A percentile compares a stretch with the other conserved stretches of the same genome.
phyloP scores from a whole-genome alignment of 352 stramenopile species.

The Phytophthora constricta region DNA sequence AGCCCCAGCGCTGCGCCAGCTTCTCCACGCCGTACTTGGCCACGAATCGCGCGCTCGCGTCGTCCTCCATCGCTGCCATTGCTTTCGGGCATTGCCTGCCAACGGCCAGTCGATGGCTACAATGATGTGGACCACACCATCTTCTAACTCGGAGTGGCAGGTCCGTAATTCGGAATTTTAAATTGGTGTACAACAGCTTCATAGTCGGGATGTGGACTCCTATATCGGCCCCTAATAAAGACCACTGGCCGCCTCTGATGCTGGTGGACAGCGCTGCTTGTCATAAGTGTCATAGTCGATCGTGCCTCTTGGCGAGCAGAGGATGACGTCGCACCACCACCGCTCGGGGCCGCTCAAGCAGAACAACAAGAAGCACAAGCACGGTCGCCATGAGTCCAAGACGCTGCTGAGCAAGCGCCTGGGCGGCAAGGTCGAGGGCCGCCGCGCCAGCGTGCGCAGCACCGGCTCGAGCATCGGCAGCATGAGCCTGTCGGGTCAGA shows the following conservation, averaged over 20 bases:
- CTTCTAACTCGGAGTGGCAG: too few species aligned
- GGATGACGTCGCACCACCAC: slow-evolving; percentile 85
- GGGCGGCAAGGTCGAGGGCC: slow-evolving; percentile 79
- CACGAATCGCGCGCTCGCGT: slow-evolving; percentile 50
- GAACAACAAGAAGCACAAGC: slow-evolving; percentile 94
- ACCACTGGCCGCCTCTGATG: background rate
- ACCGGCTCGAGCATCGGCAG: slow-evolving; percentile 48
- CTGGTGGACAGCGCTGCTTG: background rate
- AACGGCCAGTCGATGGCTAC: too few species aligned
- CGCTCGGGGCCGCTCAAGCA: slow-evolving; percentile 90
- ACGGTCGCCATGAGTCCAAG: slow-evolving; percentile 85
- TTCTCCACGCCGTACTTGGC: slow-evolving; percentile 73
- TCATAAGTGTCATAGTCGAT: slow-evolving; percentile 15
- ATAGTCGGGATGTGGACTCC: too few species aligned
- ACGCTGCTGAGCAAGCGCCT: slow-evolving; percentile 65
- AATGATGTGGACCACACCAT: too few species aligned
- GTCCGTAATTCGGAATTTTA: too few species aligned
- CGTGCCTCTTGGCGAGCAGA: slow-evolving; percentile 18
- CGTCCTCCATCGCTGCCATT: slow-evolving; percentile 28
- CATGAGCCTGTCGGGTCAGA: slow-evolving; percentile 68
- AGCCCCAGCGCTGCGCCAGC: slow-evolving; percentile 58
- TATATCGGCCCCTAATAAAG: too few species aligned
- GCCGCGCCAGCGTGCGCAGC: slow-evolving; percentile 48
- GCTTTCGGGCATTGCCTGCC: background rate
- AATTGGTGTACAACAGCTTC: too few species aligned